Base-by-base conservation (phyloP, 179 eudicot genomes). In the Drosera spatulata region DNA sequence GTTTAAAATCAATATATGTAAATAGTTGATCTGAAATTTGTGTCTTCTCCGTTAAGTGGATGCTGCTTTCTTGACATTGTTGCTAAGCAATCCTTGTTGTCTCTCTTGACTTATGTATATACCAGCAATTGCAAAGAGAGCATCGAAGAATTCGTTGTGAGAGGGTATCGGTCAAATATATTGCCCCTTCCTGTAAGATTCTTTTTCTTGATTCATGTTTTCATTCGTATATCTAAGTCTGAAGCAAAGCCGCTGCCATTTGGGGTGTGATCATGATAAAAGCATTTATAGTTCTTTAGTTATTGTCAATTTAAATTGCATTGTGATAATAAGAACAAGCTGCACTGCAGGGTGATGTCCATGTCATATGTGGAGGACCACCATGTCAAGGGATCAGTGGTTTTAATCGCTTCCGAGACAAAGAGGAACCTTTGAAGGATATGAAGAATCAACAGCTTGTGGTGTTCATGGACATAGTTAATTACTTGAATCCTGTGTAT, bases 381-480 rank as follows among this genome's bases (percentile, higher is more conserved):
- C 75, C 75, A 14, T 71, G 75, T 41, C 75, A 71, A 53, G 75
- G 75, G 13, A 53, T 71, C 4, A 71, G 67, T 53, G 75, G 71
- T 8, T 67, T 61, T 14, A 71, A 71, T 50, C 67, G 75, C 2
- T 66, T 56, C 47, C 40, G 71, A 62, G 46, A 71, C 11, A 66
- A 11, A 46, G 3, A n/a, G 0, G 46, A 62, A 33, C 75, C 75
- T 7, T 39, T 66, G 41, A 62, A 66, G 13, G 75, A 71, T 62
- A 10, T 59, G 9, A 71, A 66, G 61, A 71, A 71, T 39, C 67
- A 41, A 6, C 75, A 71, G 4, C 53, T 71, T 0, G 60, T 66
- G 3, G 67, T 71, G 6, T 71, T 33, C n/a, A 71, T 71, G 75
- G 71, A 71, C 22, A 71, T 71, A 6, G 62, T 71, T 3, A 62